Evolutionary conservation across 148 eudicot species (phyloP).

Genomic region (Camellia lanceoleosa): DNA sequence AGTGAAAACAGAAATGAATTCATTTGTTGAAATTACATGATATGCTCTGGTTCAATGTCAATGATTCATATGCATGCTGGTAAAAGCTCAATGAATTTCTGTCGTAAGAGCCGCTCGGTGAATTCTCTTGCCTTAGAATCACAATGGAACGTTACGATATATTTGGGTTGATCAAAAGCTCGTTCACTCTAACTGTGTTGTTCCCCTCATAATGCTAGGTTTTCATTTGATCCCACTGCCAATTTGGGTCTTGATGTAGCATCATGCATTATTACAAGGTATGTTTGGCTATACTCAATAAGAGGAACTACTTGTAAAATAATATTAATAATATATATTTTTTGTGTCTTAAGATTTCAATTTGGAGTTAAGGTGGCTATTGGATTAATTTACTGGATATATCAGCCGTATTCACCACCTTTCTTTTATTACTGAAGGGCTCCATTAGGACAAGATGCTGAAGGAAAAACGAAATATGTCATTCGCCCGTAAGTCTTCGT

Average conservation of each 20-base stretch:
- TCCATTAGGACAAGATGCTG: conserved; percentile 70
- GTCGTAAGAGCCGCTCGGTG: neutral
- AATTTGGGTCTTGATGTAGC: conserved; percentile 96
- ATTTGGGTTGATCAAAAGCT: neutral
- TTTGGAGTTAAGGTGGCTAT: neutral
- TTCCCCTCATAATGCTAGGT: conserved; percentile 47
- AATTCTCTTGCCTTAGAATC: neutral
- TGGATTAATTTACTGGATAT: neutral
- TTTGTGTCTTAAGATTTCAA: neutral
- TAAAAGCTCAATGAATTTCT: conserved; percentile 3
- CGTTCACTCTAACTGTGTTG: conserved; percentile 4
- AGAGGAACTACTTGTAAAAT: neutral
- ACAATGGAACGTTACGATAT: neutral
- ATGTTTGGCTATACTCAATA: conserved; percentile 13
- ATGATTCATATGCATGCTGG: neutral
- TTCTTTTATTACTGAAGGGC: conserved; percentile 47
- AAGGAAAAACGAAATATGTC: conserved; percentile 89
- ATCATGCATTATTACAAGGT: conserved; percentile 94
- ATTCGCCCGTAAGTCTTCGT: conserved; percentile 76
- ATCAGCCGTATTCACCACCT: neutral
- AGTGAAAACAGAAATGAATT: neutral
- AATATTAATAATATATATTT: neutral
- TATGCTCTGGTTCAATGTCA: neutral
- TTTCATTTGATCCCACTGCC: conserved; percentile 77
- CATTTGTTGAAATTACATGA: neutral